A percentile compares a stretch with the other conserved stretches of the same genome.
Evolutionary conservation across 2,329 filamentous ascomycete species (phyloP).

Genomic region (Aureobasidium sp.): DNA sequence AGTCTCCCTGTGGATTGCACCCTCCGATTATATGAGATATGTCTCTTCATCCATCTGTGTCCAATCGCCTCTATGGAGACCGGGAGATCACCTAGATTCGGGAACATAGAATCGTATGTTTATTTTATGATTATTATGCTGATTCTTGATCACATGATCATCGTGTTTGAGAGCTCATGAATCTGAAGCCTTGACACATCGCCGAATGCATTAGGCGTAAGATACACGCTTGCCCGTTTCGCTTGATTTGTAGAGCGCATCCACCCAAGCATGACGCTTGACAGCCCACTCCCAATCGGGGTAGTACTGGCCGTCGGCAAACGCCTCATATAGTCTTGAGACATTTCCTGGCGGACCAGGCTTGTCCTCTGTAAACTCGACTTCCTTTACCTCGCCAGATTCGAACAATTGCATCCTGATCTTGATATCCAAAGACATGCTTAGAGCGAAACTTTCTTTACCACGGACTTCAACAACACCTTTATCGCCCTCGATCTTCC

Average conservation of each 20-base stretch:
- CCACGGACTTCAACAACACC: slow-evolving; percentile 42
- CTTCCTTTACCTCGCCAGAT: slow-evolving; percentile 32
- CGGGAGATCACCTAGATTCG: too few species aligned
- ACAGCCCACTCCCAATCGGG: slow-evolving; percentile 48
- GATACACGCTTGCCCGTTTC: slow-evolving; percentile 2
- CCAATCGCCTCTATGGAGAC: too few species aligned
- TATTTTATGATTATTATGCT: too few species aligned
- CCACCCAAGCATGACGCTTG: slow-evolving; percentile 54
- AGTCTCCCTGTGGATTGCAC: too few species aligned
- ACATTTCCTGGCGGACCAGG: slow-evolving; percentile 35
- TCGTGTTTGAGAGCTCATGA: too few species aligned
- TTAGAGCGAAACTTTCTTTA: slow-evolving; percentile 9
- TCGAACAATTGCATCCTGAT: slow-evolving; percentile 28
- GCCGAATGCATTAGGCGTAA: background rate
- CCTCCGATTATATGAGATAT: too few species aligned
- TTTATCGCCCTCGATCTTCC: slow-evolving; percentile 56
- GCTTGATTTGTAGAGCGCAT: slow-evolving; percentile 29
- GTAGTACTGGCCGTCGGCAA: slow-evolving; percentile 30
- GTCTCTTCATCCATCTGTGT: too few species aligned
- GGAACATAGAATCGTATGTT: too few species aligned
- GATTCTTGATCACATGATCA: too few species aligned
- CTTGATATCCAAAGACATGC: slow-evolving; percentile 13
- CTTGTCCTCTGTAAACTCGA: slow-evolving; percentile 35
- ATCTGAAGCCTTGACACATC: too few species aligned
- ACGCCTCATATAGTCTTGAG: slow-evolving; percentile 29